Evolutionary conservation across 2,329 filamentous ascomycete species (phyloP), one percentile per base, ranked within the genome.

Genomic region (Apiospora koreana): DNA sequence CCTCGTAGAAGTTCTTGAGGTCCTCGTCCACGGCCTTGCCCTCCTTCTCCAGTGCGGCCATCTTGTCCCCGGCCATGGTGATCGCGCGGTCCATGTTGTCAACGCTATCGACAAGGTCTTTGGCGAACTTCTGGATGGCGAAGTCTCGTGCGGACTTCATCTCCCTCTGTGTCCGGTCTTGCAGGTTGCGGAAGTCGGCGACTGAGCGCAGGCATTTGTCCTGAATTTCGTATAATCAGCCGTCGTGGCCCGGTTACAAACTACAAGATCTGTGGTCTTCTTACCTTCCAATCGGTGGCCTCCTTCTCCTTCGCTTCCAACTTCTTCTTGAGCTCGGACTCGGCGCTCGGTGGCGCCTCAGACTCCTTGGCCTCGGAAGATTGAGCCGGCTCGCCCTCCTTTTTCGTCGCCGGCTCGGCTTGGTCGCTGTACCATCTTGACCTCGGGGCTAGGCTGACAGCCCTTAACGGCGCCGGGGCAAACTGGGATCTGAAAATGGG

Each of bases 1-100:
- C 96, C 73, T 94, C 92, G 82, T 97, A 91, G 73, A 99, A 88
- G 77, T 91, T 93, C 72, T 88, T 83, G 45, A 98, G 87, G 75
- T 98, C 94, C 80, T 93, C 87, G 31, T 79, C 79, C 65, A 71
- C 71, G 41, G 76, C 68, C n/a, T 74, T 72, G 43, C 73, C 76
- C 66, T 73, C 75, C 31, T 74, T 65, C 28, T 74, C 65, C 28
- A 89, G 84, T 68, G 88, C 83, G 28, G 85, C 85, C 73, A 97
- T 87, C 83, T 93, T 94, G 50, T 94, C 91, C 71, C 88, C 91
- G 16, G 97, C 95, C 78, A 91, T 94, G 73, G 86, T 82, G 58
- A 99, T 89, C 58, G 96, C 96, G 75, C 95, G 95, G 84, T 99
- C 96, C 74, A 99, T 91, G 87, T 98, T 99, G 85, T 99, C 96